These are phyloP conservation scores for Aspergillus sp. DNA, from an alignment of 2,329 filamentous ascomycete species.

Conservation along the genomic window DNA sequence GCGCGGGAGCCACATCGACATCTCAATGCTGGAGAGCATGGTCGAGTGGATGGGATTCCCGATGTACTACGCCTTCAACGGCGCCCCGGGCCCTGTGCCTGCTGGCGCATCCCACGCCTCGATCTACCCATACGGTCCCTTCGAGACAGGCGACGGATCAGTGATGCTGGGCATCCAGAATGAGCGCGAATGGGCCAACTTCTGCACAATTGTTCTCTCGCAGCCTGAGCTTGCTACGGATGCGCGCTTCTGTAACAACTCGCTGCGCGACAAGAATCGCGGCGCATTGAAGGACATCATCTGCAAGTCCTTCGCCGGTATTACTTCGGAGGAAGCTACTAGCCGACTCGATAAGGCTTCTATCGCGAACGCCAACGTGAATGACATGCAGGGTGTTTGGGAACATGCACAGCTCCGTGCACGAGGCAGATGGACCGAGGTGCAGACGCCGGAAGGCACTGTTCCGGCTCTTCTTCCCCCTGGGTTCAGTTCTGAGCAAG, in stretches of 20 bases:
- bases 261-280: constrained; percentile 49
- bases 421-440: constrained; percentile 52
- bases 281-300: constrained; percentile 50
- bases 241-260: constrained; percentile 50
- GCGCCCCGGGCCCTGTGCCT: constrained; percentile 44
- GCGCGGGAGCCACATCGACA: constrained; percentile 52
- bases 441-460: constrained; percentile 48
- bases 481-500: constrained; percentile 35
- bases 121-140: constrained; percentile 60
- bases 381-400: constrained; percentile 57
- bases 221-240: constrained; percentile 46
- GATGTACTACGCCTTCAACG: constrained; percentile 54
- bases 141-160: constrained; percentile 49
- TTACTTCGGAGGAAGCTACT: constrained; percentile 43
- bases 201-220: constrained; percentile 50
- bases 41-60: constrained; percentile 61
- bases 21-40: constrained; percentile 61
- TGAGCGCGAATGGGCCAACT: constrained; percentile 55
- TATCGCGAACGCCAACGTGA: constrained; percentile 58
- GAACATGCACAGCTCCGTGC: constrained; percentile 54
- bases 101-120: constrained; percentile 55
- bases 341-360: constrained; percentile 47
- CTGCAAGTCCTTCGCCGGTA: constrained; percentile 39
- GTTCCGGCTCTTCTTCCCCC: constrained; percentile 54
- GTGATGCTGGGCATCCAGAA: constrained; percentile 62